Evolutionary conservation across 2,329 filamentous ascomycete genomes (phyloP), one percentile per base, ranked within the genome.

Genomic region (Talaromyces sp.): DNA sequence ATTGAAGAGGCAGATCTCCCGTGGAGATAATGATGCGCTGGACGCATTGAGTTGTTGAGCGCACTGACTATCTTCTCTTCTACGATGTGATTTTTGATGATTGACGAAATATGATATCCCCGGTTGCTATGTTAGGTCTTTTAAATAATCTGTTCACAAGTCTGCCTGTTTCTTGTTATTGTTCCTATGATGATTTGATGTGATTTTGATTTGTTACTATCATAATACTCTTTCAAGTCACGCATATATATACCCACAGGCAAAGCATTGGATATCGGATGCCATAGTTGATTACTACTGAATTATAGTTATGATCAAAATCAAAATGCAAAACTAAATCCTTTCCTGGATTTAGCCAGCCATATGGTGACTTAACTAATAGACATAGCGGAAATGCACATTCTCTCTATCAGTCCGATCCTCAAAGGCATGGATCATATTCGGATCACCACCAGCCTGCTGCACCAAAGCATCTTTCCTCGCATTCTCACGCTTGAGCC

Each of bases 351-450:
- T 28, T 3, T 28, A 28, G 25, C 25, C 25, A n/a, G 9, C 39
- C 19, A 4, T 21, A 28, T 28, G 25, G 25, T 28, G 15, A 13
- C 33, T 28, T n/a, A 13, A 37, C 50, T 73, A 80, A 66, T 75
- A 78, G 5, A 83, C 78, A 65, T 86, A 86, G 60, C 82, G 75
- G 69, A 86, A 86, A 61, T 81, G 81, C 28, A 78, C 64, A 65
- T 86, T 87, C 75, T 85, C 80, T 69, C 72, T 75, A 66, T 87
- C 84, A 5, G 84, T 87, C 66, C 84, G 72, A 66, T 87, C 84
- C 66, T 86, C 83, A 67, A 84, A 87, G 1, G 81, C 83, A 64
- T 84, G 81, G 8, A 75, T 67, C 35, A 79, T 69, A 21, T 72
- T 69, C 1, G 71, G 69, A 53, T 78, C 77, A 2, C 68, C 73